Evolutionary conservation across 352 stramenopile genomes (phyloP), one percentile per base, ranked within the genome.

Genomic region (Pilasporangium apinafurcum): DNA sequence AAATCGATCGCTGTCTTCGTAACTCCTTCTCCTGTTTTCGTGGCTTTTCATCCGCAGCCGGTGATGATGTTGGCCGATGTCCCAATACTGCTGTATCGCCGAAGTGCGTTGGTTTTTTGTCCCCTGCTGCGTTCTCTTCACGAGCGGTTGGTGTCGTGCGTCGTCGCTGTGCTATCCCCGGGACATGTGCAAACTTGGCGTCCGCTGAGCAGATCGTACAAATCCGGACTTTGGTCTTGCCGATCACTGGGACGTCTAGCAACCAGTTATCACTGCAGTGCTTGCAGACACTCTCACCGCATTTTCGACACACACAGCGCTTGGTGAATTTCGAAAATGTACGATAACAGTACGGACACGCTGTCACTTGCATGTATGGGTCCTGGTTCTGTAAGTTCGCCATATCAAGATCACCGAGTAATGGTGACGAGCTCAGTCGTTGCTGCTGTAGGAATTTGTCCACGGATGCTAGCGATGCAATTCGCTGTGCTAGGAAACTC

Each of bases 171-270:
- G n/a, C n/a, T n/a, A n/a, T n/a, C n/a, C n/a, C 55, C 33, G 45
- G 47, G 53, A 56, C 62, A 36, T 88, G 75, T 44, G 68, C 81
- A 29, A 68, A 65, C 21, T 81, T 73, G 2, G 78, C 75, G 21
- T 83, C 75, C 2, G 74, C 76, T 7, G 81, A 89, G 48, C 81
- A 93, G 21, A 91, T 72, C 0, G 78, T 93, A 41, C 81, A 93
- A 25, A 93, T 93, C 2, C 81, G 72, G 32, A 93, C 74, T 50
- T 86, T 83, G 10, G 69, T 86, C 18, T 65, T 66, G 6, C 81
- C 81, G 8, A 88, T 80, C 25, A 91, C 76, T 1, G 81, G 81
- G 2, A 93, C 61, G 46, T 90, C 74, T 8, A 93, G 71, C 48
- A 65, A 57, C 81, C 81, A 93, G 32, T 90, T 68, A 33, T 84